phyloP scores from a whole-genome alignment of 768 basidiomycete genomes.

The Trametes elegans region DNA sequence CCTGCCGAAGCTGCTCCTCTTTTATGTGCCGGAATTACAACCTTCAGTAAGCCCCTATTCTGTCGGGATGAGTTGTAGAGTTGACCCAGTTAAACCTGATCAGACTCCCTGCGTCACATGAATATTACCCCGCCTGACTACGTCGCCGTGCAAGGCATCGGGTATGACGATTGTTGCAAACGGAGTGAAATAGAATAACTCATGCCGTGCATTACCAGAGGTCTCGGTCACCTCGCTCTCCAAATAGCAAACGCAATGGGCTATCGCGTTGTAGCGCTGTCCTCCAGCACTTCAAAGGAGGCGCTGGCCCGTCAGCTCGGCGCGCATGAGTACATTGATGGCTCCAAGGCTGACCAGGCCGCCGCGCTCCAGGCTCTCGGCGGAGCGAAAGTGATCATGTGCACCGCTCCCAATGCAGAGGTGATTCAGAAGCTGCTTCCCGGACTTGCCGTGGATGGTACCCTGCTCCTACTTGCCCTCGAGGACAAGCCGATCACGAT shows the following conservation, averaged over 20 bases:
- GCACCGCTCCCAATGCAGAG: slow-evolving; percentile 30
- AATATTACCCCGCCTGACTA: slow-evolving; percentile 32
- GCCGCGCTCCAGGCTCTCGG: slow-evolving; percentile 35
- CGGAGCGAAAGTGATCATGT: slow-evolving; percentile 38
- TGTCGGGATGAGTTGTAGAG: not conserved
- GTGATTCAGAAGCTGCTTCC: slow-evolving; percentile 18
- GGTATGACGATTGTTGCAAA: no score
- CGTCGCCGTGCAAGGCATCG: slow-evolving; percentile 39
- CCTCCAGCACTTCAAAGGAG: slow-evolving; percentile 30
- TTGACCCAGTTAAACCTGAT: not conserved
- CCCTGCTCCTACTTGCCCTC: slow-evolving; percentile 23
- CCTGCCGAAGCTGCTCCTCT: slow-evolving; percentile 30
- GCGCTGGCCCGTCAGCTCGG: slow-evolving; percentile 36
- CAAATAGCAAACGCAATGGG: slow-evolving; percentile 38
- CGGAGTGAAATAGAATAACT: no score
- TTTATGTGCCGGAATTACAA: slow-evolving; percentile 39
- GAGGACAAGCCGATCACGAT: slow-evolving; percentile 17
- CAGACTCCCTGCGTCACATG: slow-evolving; percentile 31
- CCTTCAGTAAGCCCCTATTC: slow-evolving; percentile 27
- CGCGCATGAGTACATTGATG: slow-evolving; percentile 38
- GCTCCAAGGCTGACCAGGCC: slow-evolving; percentile 27
- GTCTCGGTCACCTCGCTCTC: slow-evolving; percentile 36
- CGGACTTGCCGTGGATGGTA: slow-evolving; percentile 23
- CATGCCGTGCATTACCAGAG: slow-evolving; percentile 7
- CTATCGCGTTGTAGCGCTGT: slow-evolving; percentile 36